Percentiles rank a stretch among this genome's conserved stretches.
Conservation (phyloP, 2,329 filamentous ascomycete species). For the Alternaria tenuissima region DNA sequence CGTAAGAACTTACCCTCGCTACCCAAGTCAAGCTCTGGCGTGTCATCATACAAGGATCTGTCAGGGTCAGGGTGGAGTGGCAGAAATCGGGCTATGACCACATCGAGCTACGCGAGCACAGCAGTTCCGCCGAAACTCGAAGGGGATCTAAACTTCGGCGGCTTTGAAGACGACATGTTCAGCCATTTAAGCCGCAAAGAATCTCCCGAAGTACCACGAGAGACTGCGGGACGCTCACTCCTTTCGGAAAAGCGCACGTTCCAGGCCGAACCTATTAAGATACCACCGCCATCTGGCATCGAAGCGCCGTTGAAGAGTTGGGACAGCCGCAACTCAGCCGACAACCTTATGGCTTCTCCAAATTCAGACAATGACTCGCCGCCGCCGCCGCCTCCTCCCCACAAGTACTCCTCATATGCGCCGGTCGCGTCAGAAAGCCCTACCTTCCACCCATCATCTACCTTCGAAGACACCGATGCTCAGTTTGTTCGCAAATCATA, state of each 20-base stretch:
- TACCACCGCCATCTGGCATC: constrained; percentile 54
- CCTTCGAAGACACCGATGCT: constrained; percentile 41
- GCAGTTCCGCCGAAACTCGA: constrained; percentile 63
- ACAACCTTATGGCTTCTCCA: constrained; percentile 58
- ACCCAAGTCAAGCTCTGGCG: constrained; percentile 34
- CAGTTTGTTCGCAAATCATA: constrained; percentile 40
- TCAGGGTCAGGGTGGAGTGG: constrained; percentile 21
- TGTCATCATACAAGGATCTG: constrained; percentile 30
- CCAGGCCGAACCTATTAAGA: constrained; percentile 55
- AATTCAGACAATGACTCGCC: constrained; percentile 47
- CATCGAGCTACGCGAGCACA: constrained; percentile 59
- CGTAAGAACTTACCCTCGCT: constrained; percentile 42
- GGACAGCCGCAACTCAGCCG: constrained; percentile 61
- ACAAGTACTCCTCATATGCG: constrained; percentile 46
- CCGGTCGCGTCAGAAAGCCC: constrained; percentile 47
- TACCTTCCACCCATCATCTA: constrained; percentile 32
- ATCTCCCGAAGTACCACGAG: constrained; percentile 38
- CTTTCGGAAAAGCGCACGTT: constrained; percentile 47
- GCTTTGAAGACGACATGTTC: constrained; percentile 63
- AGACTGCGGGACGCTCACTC: constrained; percentile 43
- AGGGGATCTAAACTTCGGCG: constrained; percentile 44
- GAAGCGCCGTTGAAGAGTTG: constrained; percentile 62
- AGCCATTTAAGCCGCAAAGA: constrained; percentile 40
- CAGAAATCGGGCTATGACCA: constrained; percentile 55
- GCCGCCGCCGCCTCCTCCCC: constrained; percentile 44